Evolutionary conservation across 2,329 filamentous ascomycete species (phyloP), one percentile per base, ranked within the genome.

Genomic region (Hyphodiscus sp.): DNA sequence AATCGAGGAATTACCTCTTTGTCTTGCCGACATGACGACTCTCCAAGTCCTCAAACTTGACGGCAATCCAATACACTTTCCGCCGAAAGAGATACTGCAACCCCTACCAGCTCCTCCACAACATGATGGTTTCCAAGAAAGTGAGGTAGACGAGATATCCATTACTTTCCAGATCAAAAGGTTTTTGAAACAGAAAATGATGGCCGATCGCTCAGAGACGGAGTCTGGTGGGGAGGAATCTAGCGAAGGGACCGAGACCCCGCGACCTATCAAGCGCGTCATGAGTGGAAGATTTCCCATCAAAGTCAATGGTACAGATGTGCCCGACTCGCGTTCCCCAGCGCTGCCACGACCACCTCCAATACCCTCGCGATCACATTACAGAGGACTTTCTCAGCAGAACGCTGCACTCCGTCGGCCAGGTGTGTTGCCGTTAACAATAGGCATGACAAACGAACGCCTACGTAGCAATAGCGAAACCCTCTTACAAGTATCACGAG

Each of bases 41-140:
- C 74, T 97, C 55, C 89, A 92, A 67, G 87, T 95, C 60, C 77
- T 97, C 53, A 96, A 95, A 69, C 82, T 96, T 38, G 87, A 92
- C 54, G 90, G 90, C 45, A 96, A 96, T 63, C 89, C 89, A 9
- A 80, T 96, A 54, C 81, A 79, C 54, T 92, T 92, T 63, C 91
- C 91, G 2, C 86, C 89, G 16, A 82, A 79, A 62, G 83, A 87
- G 60, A 76, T 86, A 15, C 69, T 90, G 23, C 82, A 85, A 61
- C 73, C 81, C 11, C 77, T 79, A 63, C 74, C 76, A 18, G 71
- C 71, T 42, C 82, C 74, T 47, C 78, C 79, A 18, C 75, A 80
- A 1, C 80, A 81, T 60, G 79, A 82, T 41, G 74, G 74, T 1
- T 70, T 73, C 15, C 61, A 75, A 44, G 81, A 82, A 57, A 81